A percentile compares a stretch with the other conserved stretches of the same genome.
Conservation (phyloP, 805 yeast species). For the Hanseniaspora taiwanica region DNA sequence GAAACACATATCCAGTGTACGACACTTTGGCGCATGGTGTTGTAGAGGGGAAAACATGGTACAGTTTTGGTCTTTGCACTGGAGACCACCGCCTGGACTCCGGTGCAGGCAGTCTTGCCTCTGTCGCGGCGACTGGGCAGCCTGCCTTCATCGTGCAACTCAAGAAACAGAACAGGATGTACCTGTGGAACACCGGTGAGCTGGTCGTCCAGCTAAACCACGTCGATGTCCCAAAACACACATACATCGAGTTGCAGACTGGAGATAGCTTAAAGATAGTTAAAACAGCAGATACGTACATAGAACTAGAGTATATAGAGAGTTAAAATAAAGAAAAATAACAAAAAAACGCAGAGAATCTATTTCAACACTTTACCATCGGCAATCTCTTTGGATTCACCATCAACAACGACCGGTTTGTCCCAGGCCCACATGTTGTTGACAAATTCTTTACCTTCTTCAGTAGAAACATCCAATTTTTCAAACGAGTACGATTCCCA, state of each 20-base stretch:
- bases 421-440: constrained; percentile 98
- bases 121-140: not conserved
- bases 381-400: constrained; percentile 74
- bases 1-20: not conserved
- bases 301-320: not conserved
- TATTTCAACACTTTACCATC: constrained; percentile 98
- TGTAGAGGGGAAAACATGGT: not conserved
- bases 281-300: not conserved
- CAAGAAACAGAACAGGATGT: not conserved
- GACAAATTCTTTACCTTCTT: constrained; percentile 66
- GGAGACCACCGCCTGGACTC: not conserved
- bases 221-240: not conserved
- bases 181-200: not conserved
- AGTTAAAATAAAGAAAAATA: not conserved
- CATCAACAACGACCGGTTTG: constrained; percentile 71
- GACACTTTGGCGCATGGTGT: not conserved
- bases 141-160: not conserved
- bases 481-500: constrained; percentile 88
- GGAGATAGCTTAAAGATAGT: not conserved
- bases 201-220: not conserved
- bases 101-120: not conserved
- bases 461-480: constrained; percentile 68
- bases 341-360: not conserved
- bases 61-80: not conserved
- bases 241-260: not conserved